phyloP scores from a whole-genome alignment of 2,329 filamentous ascomycete genomes.

The Fusarium sp. region DNA sequence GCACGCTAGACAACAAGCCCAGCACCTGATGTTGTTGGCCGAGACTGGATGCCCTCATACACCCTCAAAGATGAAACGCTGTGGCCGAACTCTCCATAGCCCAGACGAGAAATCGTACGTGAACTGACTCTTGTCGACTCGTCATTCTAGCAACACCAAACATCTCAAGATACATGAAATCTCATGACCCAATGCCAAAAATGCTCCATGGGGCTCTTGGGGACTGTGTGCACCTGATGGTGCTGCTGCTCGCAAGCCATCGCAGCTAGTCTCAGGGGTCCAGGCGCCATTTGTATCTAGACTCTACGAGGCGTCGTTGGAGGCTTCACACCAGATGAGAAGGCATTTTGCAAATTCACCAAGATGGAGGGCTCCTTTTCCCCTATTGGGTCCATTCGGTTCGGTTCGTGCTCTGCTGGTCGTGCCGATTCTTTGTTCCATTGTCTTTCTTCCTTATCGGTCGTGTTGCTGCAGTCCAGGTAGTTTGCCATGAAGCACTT shows the following conservation, averaged over 20 bases:
- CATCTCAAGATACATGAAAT: constrained; percentile 9
- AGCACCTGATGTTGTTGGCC: not conserved
- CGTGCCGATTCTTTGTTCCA: constrained; percentile 4
- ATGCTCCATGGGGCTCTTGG: not conserved
- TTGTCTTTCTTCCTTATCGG: constrained; percentile 6
- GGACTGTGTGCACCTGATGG: constrained; percentile 24
- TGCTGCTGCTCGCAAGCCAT: constrained; percentile 40
- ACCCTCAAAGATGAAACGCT: constrained; percentile 24
- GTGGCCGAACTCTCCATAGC: not conserved
- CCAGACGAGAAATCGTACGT: not conserved
- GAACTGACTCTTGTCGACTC: not conserved
- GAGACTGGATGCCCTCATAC: constrained; percentile 1
- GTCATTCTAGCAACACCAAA: not conserved
- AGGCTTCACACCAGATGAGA: constrained; percentile 30
- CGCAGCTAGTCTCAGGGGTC: constrained; percentile 43
- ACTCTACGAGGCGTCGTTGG: constrained; percentile 31
- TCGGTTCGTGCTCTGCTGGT: constrained; percentile 11
- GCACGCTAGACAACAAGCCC: constrained; percentile 7
- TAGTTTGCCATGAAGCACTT: constrained; percentile 37
- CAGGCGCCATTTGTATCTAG: constrained; percentile 31
- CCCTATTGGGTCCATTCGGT: constrained; percentile 14
- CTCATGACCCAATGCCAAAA: not conserved
- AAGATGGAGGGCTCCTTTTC: constrained; percentile 18
- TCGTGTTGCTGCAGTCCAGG: not conserved
- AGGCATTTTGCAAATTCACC: constrained; percentile 15